These are phyloP conservation scores for Pelargonium cotyledonis DNA, from an alignment of 441 rosid genomes.

Conservation along the genomic window DNA sequence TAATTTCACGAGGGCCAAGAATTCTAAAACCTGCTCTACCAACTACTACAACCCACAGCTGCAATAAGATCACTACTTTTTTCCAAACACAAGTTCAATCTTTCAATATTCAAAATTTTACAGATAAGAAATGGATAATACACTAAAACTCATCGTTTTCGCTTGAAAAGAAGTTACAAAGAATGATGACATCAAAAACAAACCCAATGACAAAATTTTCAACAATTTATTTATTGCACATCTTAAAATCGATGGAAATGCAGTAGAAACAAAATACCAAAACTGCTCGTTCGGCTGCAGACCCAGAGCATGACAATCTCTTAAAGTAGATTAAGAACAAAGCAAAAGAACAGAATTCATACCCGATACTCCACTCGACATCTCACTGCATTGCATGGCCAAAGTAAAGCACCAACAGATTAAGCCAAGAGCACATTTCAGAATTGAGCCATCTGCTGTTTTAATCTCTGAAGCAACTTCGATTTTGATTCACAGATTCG, in stretches of 20 bases:
- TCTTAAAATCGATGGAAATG: neutral
- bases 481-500: slow-evolving; percentile 59
- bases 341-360: slow-evolving; percentile 1
- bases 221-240: slow-evolving; percentile 11
- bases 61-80: neutral
- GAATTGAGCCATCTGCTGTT: slow-evolving; percentile 51
- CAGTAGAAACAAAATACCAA: slow-evolving; percentile 7
- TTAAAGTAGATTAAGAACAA: slow-evolving; percentile 10
- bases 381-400: neutral
- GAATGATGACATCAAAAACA: slow-evolving; percentile 4
- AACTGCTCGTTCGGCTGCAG: slow-evolving; percentile 7
- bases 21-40: neutral
- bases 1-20: neutral
- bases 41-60: neutral
- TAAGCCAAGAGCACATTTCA: slow-evolving; percentile 7
- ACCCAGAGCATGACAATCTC: slow-evolving; percentile 9
- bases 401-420: slow-evolving; percentile 1
- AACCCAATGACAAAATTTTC: neutral
- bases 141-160: slow-evolving; percentile 2
- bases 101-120: neutral
- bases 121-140: neutral
- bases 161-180: slow-evolving; percentile 2
- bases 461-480: slow-evolving; percentile 46
- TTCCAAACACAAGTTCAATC: neutral
- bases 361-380: neutral